Evolutionary conservation across 2,329 filamentous ascomycete species (phyloP).

Genomic region (Rhynchosporium secalis): DNA sequence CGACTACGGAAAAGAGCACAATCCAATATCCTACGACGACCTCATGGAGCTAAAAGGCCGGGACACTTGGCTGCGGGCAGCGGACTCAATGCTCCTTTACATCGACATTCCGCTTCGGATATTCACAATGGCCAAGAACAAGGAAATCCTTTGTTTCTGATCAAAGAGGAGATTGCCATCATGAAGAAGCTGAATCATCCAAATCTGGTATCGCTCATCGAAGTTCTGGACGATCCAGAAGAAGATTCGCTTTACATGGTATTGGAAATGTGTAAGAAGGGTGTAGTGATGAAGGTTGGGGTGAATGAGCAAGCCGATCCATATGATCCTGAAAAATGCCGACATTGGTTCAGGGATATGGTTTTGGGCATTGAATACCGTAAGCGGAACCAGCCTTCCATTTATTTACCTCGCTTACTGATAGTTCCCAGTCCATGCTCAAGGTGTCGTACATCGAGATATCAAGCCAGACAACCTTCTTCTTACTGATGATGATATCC

Average conservation of each 20-base stretch:
- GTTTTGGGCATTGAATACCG: conserved; percentile 92
- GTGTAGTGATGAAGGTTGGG: conserved; percentile 93
- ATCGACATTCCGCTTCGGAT: conserved; percentile 57
- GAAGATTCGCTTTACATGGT: conserved; percentile 99
- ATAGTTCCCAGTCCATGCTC: conserved; percentile 71
- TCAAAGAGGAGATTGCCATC: conserved; percentile 94
- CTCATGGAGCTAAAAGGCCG: conserved; percentile 53
- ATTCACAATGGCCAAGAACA: conserved; percentile 60
- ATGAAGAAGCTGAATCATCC: conserved; percentile 98
- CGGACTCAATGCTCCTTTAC: conserved; percentile 40
- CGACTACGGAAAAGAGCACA: conserved; percentile 86
- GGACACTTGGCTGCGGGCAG: conserved; percentile 48
- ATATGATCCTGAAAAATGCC: conserved; percentile 78
- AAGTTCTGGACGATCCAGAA: conserved; percentile 92
- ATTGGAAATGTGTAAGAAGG: conserved; percentile 97
- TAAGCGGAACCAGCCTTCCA: conserved; percentile 46
- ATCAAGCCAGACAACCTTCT: conserved; percentile 98
- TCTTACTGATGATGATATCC: conserved; percentile 84
- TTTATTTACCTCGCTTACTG: conserved; percentile 21
- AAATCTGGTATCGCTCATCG: conserved; percentile 89
- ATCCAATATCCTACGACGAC: conserved; percentile 77
- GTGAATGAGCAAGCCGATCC: conserved; percentile 80
- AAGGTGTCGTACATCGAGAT: conserved; percentile 92
- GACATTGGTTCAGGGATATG: conserved; percentile 92
- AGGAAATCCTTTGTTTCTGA: conserved; percentile 74